phyloP scores from a whole-genome alignment of 1,139 yeast genomes.

The Candida sp. region DNA sequence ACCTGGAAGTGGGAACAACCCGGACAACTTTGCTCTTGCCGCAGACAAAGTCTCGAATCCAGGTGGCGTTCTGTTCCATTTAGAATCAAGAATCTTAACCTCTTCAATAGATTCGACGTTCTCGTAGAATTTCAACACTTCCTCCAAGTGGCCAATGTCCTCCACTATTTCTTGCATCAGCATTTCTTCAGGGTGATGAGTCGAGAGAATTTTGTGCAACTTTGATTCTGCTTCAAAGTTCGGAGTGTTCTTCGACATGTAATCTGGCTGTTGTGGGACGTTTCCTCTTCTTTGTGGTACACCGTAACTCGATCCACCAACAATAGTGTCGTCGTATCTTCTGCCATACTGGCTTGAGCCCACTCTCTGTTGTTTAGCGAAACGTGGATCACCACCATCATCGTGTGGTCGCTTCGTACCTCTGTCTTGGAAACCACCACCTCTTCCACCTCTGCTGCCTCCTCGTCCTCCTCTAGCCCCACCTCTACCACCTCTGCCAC shows the following conservation, averaged over 20 bases:
- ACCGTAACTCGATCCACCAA: not conserved
- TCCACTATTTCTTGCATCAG: slow-evolving; percentile 6
- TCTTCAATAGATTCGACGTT: slow-evolving; percentile 29
- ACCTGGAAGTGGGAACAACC: slow-evolving; percentile 81
- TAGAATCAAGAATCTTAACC: slow-evolving; percentile 48
- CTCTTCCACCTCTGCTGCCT: not conserved
- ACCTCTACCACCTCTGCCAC: not conserved
- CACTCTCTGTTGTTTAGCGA: not conserved
- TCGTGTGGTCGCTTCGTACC: slow-evolving; percentile 1
- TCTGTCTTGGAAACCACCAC: not conserved
- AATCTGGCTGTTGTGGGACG: not conserved
- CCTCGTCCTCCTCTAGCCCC: not conserved
- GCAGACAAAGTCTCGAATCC: slow-evolving; percentile 83
- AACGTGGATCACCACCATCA: not conserved
- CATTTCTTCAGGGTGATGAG: not conserved
- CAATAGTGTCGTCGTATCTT: not conserved
- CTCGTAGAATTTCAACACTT: slow-evolving; percentile 23
- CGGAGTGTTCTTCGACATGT: not conserved
- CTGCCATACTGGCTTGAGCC: not conserved
- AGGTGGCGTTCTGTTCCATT: slow-evolving; percentile 78
- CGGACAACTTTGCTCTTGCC: slow-evolving; percentile 81
- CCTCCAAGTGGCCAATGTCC: slow-evolving; percentile 9
- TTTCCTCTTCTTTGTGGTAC: not conserved
- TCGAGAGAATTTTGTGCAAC: not conserved
- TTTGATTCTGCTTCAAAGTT: slow-evolving; percentile 3